Conservation (phyloP, 2,329 filamentous ascomycete species). For the Phaeosphaeria sp. region DNA sequence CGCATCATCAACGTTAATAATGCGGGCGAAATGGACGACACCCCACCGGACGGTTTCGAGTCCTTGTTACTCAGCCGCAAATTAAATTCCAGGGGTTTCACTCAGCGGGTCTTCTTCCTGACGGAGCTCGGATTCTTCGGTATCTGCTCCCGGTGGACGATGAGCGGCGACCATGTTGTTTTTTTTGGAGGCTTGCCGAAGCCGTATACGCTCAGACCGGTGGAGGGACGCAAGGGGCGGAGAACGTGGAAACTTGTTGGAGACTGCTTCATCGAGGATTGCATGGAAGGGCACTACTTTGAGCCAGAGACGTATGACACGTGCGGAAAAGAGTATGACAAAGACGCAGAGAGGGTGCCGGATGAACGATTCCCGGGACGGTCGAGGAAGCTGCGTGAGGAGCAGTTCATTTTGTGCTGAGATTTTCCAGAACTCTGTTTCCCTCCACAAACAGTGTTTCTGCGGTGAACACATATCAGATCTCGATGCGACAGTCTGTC, state of each 20-base stretch:
- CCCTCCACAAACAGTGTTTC: neutral
- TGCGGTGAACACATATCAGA: neutral
- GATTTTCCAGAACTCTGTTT: no score
- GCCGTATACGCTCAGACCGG: neutral
- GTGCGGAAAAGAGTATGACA: neutral
- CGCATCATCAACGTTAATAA: neutral
- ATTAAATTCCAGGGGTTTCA: neutral
- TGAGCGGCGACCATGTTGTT: neutral
- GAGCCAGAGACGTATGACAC: neutral
- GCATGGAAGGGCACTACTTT: slow-evolving; percentile 1
- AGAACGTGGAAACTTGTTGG: neutral
- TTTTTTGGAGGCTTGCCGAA: neutral
- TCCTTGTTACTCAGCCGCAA: neutral
- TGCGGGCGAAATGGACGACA: neutral
- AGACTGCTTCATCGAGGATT: neutral
- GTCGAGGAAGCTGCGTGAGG: neutral
- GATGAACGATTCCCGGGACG: neutral
- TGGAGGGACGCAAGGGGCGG: no score
- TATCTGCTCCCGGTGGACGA: neutral
- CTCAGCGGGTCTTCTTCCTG: neutral
- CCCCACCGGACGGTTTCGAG: neutral
- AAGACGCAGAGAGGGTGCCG: neutral
- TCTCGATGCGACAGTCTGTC: no score
- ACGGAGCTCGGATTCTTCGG: neutral
- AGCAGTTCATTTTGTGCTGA: neutral